Base-by-base conservation (phyloP, 306 rosid species). In the Ochetophila trinervis region DNA sequence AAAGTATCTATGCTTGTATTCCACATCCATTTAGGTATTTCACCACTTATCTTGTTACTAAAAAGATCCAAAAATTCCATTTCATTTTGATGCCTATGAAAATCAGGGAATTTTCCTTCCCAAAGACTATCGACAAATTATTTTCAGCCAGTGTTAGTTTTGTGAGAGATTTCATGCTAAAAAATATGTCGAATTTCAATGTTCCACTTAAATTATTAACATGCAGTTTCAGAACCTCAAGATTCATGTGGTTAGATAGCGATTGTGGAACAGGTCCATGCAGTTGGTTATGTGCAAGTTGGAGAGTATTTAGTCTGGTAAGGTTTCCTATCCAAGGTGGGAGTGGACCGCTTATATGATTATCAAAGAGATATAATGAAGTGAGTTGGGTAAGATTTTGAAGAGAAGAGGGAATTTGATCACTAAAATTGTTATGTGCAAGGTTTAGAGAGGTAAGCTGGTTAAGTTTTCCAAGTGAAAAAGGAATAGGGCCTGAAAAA, bases 211-310 rank as follows among this genome's bases (percentile, higher is more conserved):
- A 27, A 1, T 27, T 1, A 11, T 68, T 68, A 0, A 0, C 0
- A 27, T 0, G 0, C 0, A 57, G 48, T 4, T 0, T 0, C 1
- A 27, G 30, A n/a, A 0, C 0, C 7, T 64, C 23, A 19, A 66
- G 36, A 13, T 47, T 24, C 14, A 1, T 55, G 27, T 45, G 72
- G 5, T 44, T 44, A 5, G 49, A 42, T 7, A 68, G 0, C 2
- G 64, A 68, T 2, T 6, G 13, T 42, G 72, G 72, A 68, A 68
- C 2, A 3, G 35, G 16, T n/a, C 73, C 73, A 0, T 6, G 0
- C 14, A 57, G n/a, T 2, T 16, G 1, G 19, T 12, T 57, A 0
- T 0, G 0, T 0, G 0, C 0, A 8, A 69, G 59, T 1, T 0
- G 0, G 6, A 69, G 16, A 0, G 0, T 0, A 4, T 0, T 2